phyloP scores from a whole-genome alignment of 225 moss, liverwort and hornwort species.

The Straminergon stramineum region DNA sequence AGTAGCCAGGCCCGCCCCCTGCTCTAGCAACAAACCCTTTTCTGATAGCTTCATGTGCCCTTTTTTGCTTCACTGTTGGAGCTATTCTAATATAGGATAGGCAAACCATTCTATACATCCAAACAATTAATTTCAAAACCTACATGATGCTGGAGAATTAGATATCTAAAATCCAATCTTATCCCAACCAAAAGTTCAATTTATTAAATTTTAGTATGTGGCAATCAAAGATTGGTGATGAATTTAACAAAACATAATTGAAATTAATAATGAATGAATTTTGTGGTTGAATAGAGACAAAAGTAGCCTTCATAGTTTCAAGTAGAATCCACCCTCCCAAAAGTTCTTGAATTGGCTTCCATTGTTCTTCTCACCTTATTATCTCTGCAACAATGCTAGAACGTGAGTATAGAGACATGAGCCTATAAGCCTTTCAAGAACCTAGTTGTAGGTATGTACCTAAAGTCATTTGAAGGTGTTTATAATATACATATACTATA shows the following conservation, averaged over 20 bases:
- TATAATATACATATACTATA: too few species aligned
- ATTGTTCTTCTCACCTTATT: not conserved
- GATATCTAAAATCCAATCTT: not conserved
- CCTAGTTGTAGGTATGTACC: too few species aligned
- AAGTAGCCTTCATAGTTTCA: not conserved
- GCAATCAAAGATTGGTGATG: not conserved
- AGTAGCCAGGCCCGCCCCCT: too few species aligned
- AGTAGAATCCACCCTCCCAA: not conserved
- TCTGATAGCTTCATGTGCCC: too few species aligned
- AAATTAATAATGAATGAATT: not conserved
- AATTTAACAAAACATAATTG: not conserved
- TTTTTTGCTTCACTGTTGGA: too few species aligned
- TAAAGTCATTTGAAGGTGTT: too few species aligned
- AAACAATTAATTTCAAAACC: not conserved
- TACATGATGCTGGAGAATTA: not conserved
- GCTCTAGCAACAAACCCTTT: too few species aligned
- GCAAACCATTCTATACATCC: not conserved
- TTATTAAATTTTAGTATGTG: not conserved
- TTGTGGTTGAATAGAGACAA: not conserved
- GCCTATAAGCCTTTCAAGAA: too few species aligned
- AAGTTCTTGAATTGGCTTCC: not conserved
- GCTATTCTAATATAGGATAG: not conserved
- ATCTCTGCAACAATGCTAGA: too few species aligned
- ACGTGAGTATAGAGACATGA: too few species aligned
- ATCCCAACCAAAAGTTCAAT: not conserved